Evolutionary conservation across 176 grass and related monocot genomes (phyloP), one percentile per base, ranked within the genome.

Genomic region (Thalia dealbata): DNA sequence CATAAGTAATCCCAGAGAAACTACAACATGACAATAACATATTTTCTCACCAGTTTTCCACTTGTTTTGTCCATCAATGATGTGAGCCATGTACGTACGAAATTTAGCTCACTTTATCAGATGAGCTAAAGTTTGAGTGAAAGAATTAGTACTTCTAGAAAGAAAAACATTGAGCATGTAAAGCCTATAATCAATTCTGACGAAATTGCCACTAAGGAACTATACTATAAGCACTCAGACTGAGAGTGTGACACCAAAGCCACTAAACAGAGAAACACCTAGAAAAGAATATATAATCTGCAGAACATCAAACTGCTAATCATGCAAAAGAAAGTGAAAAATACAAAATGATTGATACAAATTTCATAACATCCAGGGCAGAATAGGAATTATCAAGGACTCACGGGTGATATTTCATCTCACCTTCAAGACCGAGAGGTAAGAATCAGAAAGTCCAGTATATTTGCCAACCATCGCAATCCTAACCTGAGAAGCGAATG

Each of bases 381-480:
- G 43, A 50, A 55, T 38, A 50, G 26, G 58, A 32, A 42, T 19
- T 15, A 7, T 41, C 21, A 41, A 0, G 30, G 14, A 27, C 26
- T 67, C 32, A 18, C 15, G 42, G 42, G 30, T 41, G 16, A 41
- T 45, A 6, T 44, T 3, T 23, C 44, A 43, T 68, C 32, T 67
- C 51, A 85, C 83, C 83, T 81, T 85, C 62, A 85, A 73, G 50
- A 85, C 83, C 56, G 83, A 85, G 14, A 85, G 83, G 73, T 85
- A 85, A 73, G 83, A 72, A 81, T 85, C 83, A 50, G 83, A 74
- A 56, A 81, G 78, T 59, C 67, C 83, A 48, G 78, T 85, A 67
- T 85, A 85, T 73, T 85, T 85, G 46, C 78, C 78, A 58, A 85
- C 78, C 78, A 85, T 85, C 22, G 83, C 83, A 73, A 85, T 81